Conservation (phyloP, 306 rosid genomes). For the Cucumis hystrix region DNA sequence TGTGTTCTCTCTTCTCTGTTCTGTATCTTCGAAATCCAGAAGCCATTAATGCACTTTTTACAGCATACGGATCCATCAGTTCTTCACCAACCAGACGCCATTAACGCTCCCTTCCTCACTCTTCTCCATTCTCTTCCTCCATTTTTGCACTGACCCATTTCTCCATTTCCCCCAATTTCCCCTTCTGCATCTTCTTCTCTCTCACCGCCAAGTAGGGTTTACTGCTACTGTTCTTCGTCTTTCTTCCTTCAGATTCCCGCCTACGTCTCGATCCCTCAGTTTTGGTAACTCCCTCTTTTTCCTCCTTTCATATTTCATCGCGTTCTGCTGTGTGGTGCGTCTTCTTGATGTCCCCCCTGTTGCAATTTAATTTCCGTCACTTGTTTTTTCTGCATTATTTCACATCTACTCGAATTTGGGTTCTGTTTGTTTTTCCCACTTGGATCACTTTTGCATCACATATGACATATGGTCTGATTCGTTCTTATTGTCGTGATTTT, state of each 20-base stretch:
- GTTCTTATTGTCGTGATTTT: not conserved
- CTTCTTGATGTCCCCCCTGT: not conserved
- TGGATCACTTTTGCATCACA: not conserved
- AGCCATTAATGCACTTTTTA: not conserved
- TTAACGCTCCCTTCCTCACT: not conserved
- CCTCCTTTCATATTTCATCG: not conserved
- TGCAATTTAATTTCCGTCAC: not conserved
- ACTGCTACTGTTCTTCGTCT: not conserved
- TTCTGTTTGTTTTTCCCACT: not conserved
- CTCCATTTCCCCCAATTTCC: not conserved
- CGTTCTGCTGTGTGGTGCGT: not conserved
- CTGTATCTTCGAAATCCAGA: constrained; percentile 2
- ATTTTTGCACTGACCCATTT: not conserved
- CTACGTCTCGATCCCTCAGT: not conserved
- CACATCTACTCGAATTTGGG: not conserved
- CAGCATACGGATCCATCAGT: constrained; percentile 4
- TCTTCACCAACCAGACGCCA: constrained; percentile 3
- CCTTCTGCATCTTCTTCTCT: not conserved
- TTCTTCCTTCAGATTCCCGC: not conserved
- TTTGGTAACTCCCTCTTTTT: not conserved
- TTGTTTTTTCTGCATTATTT: not conserved
- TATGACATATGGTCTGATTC: not conserved
- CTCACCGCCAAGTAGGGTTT: constrained; percentile 4
- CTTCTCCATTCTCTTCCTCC: not conserved
- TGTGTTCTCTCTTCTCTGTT: not conserved